Evolutionary conservation across 2,329 filamentous ascomycete genomes (phyloP).

Genomic region (Fonsecaea pedrosoi): DNA sequence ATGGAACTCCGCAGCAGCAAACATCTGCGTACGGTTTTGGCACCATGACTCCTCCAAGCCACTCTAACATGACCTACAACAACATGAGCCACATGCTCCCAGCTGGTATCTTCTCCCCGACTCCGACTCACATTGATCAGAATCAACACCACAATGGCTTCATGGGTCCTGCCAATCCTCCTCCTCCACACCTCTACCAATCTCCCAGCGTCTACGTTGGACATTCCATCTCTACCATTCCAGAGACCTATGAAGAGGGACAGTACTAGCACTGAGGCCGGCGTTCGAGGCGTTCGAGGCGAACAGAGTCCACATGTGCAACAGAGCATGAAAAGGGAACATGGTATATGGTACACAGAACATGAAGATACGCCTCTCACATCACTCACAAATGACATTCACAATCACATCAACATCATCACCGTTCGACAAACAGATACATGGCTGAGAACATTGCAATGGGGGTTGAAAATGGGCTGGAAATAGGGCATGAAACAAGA

Average conservation of each 20-base stretch:
- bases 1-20: constrained; percentile 18
- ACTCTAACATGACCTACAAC: background rate
- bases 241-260: constrained; percentile 23
- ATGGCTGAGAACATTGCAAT: background rate
- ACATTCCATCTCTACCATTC: constrained; percentile 22
- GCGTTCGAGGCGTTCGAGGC: constrained; percentile 16
- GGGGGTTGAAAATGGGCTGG: background rate
- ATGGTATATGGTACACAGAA: background rate
- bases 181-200: background rate
- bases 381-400: background rate
- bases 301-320: background rate
- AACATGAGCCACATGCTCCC: constrained; percentile 22
- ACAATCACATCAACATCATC: constrained; percentile 3
- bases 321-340: background rate
- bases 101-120: constrained; percentile 23
- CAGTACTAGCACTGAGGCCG: constrained; percentile 8
- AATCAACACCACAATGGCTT: background rate
- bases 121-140: constrained; percentile 13
- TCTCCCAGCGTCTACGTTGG: background rate
- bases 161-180: background rate
- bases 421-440: background rate
- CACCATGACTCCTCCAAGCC: constrained; percentile 23
- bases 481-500: background rate
- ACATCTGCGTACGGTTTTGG: constrained; percentile 4
- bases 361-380: constrained; percentile 16